Evolutionary conservation across 129 eudicot species (phyloP), one percentile per base, ranked within the genome.

Genomic region (Rutidosis leptorrhynchoides): DNA sequence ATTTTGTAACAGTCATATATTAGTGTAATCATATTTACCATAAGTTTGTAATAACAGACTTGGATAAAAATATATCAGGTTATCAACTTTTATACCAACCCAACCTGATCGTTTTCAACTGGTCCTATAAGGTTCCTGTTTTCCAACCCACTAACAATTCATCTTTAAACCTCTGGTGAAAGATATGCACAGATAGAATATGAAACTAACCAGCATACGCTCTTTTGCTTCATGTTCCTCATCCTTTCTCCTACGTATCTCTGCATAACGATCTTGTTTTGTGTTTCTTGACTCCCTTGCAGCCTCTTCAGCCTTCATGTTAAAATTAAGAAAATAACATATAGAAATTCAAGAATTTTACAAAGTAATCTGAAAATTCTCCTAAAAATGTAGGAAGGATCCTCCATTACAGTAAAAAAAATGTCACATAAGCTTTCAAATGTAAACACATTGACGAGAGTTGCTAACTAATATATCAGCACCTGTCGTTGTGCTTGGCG

Each of bases 221-320:
- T 93, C 99, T 40, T 70, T 82, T 56, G 95, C 99, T 78, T 93
- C 99, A 7, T 87, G 96, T 76, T 89, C 99, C 79, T 93, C 99
- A 64, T 93, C 99, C 81, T 89, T 93, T 75, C 78, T 80, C 82
- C 99, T 84, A 61, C 99, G 80, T 73, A 80, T 83, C 65, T 93
- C 99, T 45, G 95, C 96, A 77, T 93, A 93, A 48, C 80, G 84
- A 61, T 86, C 95, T 83, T 93, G 99, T 74, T 93, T 93, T 37
- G 96, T 83, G 30, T 73, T 62, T 74, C 88, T 84, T 30, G 99
- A 83, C 56, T 82, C 96, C 55, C 96, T 89, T 61, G 93, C 82
- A 24, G 95, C 93, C 62, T 93, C 93, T 58, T 86, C 99, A 65
- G 96, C 96, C 99, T 93, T 70, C 74, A 72, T 54, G 49, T 55